phyloP scores from a whole-genome alignment of 441 rosid species.

The Rhodomyrtus psidioides region DNA sequence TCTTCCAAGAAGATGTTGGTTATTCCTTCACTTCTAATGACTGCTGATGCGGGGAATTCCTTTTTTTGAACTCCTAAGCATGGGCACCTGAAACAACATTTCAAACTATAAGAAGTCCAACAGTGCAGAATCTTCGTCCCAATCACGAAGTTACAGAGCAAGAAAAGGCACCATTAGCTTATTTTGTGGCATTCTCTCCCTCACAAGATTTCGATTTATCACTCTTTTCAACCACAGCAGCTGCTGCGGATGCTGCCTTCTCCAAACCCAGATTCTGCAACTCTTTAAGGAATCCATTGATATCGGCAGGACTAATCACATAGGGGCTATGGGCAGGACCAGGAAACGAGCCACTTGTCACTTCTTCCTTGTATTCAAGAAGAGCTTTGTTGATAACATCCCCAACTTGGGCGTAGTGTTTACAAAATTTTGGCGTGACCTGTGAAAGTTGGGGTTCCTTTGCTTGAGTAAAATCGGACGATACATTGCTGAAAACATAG shows the following conservation, averaged over 20 bases:
- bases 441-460: conserved; percentile 10
- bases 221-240: conserved; percentile 50
- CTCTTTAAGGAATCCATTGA: conserved; percentile 48
- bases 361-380: conserved; percentile 71
- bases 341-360: conserved; percentile 56
- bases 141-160: background rate
- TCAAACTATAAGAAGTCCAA: background rate
- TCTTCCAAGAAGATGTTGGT: background rate
- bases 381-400: conserved; percentile 68
- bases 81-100: background rate
- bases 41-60: background rate
- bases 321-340: conserved; percentile 74
- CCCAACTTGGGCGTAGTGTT: conserved; percentile 67
- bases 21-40: background rate
- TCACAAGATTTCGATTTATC: background rate
- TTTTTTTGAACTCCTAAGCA: background rate
- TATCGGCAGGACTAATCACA: conserved; percentile 44
- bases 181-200: background rate
- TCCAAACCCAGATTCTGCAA: conserved; percentile 61
- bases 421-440: conserved; percentile 97
- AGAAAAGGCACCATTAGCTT: background rate
- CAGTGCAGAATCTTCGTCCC: background rate
- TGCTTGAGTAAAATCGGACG: background rate
- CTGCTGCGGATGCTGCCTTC: conserved; percentile 65
- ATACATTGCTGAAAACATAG: background rate